These are phyloP conservation scores for Gynochthodes officinalis DNA, from an alignment of 257 asterid species.

Conservation along the genomic window DNA sequence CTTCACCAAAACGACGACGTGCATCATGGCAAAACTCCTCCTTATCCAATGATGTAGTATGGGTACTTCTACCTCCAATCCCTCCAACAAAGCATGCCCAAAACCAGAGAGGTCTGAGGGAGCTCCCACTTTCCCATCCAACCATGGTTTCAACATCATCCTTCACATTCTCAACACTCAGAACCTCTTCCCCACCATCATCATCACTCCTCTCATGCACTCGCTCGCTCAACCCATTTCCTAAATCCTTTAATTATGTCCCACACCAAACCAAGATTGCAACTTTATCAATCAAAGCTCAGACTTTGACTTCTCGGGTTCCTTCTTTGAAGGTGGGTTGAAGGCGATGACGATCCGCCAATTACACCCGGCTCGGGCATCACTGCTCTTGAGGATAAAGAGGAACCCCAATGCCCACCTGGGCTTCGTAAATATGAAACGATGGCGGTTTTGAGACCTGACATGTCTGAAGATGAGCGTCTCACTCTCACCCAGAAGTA, in stretches of 20 bases:
- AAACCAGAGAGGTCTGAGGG: neutral
- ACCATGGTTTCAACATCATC: constrained; percentile 10
- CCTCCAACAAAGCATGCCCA: neutral
- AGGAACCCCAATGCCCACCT: constrained; percentile 91
- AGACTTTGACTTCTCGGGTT: constrained; percentile 35
- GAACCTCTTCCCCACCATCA: constrained; percentile 8
- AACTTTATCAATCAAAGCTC: constrained; percentile 25
- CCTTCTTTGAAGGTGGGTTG: constrained; percentile 69
- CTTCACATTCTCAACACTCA: constrained; percentile 10
- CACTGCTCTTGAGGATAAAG: constrained; percentile 66
- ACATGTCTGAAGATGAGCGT: constrained; percentile 96
- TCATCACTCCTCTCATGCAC: neutral
- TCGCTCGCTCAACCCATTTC: constrained; percentile 13
- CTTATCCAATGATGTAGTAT: constrained; percentile 11
- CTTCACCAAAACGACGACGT: neutral
- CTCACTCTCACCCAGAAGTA: constrained; percentile 82
- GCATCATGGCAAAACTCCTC: neutral
- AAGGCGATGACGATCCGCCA: constrained; percentile 48
- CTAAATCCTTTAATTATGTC: constrained; percentile 3
- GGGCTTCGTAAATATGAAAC: constrained; percentile 88
- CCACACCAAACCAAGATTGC: neutral
- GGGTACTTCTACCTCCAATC: too few species aligned
- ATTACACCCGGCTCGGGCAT: constrained; percentile 50
- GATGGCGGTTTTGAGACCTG: constrained; percentile 84
- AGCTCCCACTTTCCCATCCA: neutral